These are phyloP conservation scores for Knufia fluminis DNA, from an alignment of 2,329 filamentous ascomycete species.

Conservation along the genomic window DNA sequence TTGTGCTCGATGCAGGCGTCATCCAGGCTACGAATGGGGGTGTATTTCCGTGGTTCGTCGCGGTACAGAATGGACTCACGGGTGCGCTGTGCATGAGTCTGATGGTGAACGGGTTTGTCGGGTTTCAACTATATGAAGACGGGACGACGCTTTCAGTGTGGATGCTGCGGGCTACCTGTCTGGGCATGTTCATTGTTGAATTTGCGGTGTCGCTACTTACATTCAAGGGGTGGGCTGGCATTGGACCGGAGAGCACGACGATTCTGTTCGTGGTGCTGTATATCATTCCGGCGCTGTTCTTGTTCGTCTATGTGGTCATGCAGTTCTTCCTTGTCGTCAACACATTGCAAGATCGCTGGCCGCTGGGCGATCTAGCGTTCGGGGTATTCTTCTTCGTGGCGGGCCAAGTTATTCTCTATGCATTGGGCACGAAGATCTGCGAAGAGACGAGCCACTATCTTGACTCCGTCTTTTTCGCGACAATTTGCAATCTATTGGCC, in stretches of 20 bases:
- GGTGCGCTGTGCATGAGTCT: constrained; percentile 83
- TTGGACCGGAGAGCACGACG: constrained; percentile 75
- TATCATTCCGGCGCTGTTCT: constrained; percentile 76
- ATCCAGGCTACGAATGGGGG: constrained; percentile 65
- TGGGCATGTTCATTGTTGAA: constrained; percentile 73
- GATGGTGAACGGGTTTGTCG: constrained; percentile 94
- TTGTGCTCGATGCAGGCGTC: constrained; percentile 87
- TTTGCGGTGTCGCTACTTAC: constrained; percentile 84
- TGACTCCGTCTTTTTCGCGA: constrained; percentile 89
- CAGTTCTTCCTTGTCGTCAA: constrained; percentile 81
- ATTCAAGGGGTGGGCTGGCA: constrained; percentile 82
- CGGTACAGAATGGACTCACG: constrained; percentile 72
- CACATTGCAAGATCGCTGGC: constrained; percentile 92
- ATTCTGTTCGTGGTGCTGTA: constrained; percentile 89
- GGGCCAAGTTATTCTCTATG: constrained; percentile 88
- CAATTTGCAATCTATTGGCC: constrained; percentile 80
- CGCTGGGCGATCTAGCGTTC: constrained; percentile 81
- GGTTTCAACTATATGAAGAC: constrained; percentile 96
- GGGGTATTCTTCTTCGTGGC: constrained; percentile 84
- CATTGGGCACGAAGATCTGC: constrained; percentile 78
- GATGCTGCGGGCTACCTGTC: constrained; percentile 71
- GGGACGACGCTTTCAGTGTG: constrained; percentile 88
- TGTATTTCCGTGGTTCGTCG: constrained; percentile 84
- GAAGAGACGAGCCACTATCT: constrained; percentile 79
- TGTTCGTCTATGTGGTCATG: constrained; percentile 77